Evolutionary conservation across 108 stramenopile species (phyloP), one percentile per base, ranked within the genome.

Genomic region (Nitzschia sp.): DNA sequence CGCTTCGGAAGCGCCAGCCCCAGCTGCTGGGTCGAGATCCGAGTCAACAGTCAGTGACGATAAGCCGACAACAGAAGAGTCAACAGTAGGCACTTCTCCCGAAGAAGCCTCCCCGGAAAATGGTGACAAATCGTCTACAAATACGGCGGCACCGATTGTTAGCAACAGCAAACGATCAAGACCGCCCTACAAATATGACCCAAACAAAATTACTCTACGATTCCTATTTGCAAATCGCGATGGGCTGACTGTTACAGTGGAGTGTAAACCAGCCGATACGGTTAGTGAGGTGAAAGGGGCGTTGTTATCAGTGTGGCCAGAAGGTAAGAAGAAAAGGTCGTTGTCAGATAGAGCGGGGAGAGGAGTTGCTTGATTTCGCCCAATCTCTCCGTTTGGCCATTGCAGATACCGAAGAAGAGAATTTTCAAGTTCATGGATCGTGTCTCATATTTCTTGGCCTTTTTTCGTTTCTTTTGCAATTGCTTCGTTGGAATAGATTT

Each of bases 161-260:
- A 70, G 75, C 0, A 46, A 60, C 18, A 55, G 54, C 46, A 82
- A 82, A 54, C 60, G 72, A 54, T 58, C 76, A 33, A 42, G 81
- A 33, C 81, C 85, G 23, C 76, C 82, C 8, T 86, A 75, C 81
- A 78, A 71, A 46, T 77, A 85, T 47, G 89, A 94, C 69, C 89
- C 92, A 5, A 74, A 82, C 66, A 91, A 89, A 64, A 82, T 94
- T 15, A 90, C 89, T 2, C 79, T 94, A 9, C 76, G 84, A 59
- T 94, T 94, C 66, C 63, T 94, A 17, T 94, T 94, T 68, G 89
- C 93, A 30, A 90, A 90, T 68, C 76, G 79, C 59, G 93, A 94
- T 68, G 93, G 93, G 13, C 66, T 89, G 19, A 68, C 85, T 31
- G 90, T 94, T 0, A 86, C 82, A 30, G 62, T 91, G 53, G 90